Evolutionary conservation across 129 eudicot species (phyloP).

Genomic region (Deinandra increscens): DNA sequence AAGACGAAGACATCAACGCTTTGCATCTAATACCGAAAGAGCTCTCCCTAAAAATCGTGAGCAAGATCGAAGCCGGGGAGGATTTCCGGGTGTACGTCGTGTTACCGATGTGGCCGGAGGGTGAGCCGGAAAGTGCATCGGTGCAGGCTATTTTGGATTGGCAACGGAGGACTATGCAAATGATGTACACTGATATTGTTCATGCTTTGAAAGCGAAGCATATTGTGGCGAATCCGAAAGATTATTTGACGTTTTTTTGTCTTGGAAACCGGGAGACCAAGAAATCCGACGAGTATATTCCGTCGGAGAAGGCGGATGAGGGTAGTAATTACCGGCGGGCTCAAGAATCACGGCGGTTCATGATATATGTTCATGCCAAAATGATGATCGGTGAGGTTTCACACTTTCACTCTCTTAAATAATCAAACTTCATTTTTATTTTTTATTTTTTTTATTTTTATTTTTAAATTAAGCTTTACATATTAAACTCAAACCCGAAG

Average conservation of each 20-base stretch:
- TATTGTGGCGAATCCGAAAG: constrained; percentile 58
- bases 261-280: constrained; percentile 65
- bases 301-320: constrained; percentile 47
- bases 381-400: constrained; percentile 74
- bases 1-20: constrained; percentile 57
- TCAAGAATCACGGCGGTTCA: constrained; percentile 66
- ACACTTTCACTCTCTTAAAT: background rate
- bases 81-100: constrained; percentile 66
- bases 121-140: constrained; percentile 61
- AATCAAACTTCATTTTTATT: background rate
- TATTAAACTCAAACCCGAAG: too few species aligned
- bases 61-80: constrained; percentile 82
- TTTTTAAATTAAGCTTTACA: too few species aligned
- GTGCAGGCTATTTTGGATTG: constrained; percentile 77
- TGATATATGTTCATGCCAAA: constrained; percentile 87
- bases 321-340: constrained; percentile 56
- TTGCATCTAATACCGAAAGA: constrained; percentile 76
- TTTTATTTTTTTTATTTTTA: too few species aligned
- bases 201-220: constrained; percentile 63
- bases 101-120: constrained; percentile 96
- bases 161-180: constrained; percentile 83
- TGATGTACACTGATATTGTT: constrained; percentile 79
- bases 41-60: constrained; percentile 64
- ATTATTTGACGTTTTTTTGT: constrained; percentile 71
- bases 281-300: constrained; percentile 60